Percentiles rank a stretch among this genome's conserved stretches.
Conservation (phyloP, 257 asterid species). For the Petrea volubilis region DNA sequence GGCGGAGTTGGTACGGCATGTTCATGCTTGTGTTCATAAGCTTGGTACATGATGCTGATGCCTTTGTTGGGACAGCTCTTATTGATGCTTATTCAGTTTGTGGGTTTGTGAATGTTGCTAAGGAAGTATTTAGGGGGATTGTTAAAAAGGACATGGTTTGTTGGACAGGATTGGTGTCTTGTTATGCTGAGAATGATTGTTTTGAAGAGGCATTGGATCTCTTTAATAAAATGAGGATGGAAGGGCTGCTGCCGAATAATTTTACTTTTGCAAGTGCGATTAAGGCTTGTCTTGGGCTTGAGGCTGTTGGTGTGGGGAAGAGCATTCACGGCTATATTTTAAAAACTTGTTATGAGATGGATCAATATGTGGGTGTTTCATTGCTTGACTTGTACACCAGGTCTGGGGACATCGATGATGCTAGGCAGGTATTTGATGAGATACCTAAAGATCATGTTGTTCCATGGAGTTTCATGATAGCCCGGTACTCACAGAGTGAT, state of each 20-base stretch:
- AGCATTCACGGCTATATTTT: slow-evolving; percentile 72
- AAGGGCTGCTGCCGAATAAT: slow-evolving; percentile 71
- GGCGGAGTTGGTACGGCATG: slow-evolving; percentile 31
- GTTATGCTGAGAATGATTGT: slow-evolving; percentile 72
- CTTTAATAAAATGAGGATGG: slow-evolving; percentile 63
- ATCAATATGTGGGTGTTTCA: slow-evolving; percentile 77
- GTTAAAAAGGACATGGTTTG: slow-evolving; percentile 72
- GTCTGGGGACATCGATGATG: slow-evolving; percentile 64
- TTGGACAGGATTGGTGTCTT: slow-evolving; percentile 88
- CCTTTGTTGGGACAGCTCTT: slow-evolving; percentile 78
- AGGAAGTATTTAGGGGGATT: slow-evolving; percentile 61
- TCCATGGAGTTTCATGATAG: slow-evolving; percentile 97
- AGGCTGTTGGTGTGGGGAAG: slow-evolving; percentile 51
- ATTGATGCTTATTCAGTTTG: slow-evolving; percentile 74
- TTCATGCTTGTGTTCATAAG: slow-evolving; percentile 50
- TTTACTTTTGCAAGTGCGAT: slow-evolving; percentile 77
- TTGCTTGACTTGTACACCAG: slow-evolving; percentile 83
- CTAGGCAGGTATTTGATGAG: slow-evolving; percentile 72
- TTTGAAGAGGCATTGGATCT: slow-evolving; percentile 55
- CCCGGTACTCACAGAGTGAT: slow-evolving; percentile 83
- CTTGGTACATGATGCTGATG: slow-evolving; percentile 50
- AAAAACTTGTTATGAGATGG: slow-evolving; percentile 72
- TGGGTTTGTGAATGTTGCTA: slow-evolving; percentile 56
- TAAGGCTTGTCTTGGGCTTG: slow-evolving; percentile 81
- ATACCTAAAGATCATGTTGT: slow-evolving; percentile 77